Conservation (phyloP, 2,329 filamentous ascomycete genomes). For the Ophiostoma angusticollis region DNA sequence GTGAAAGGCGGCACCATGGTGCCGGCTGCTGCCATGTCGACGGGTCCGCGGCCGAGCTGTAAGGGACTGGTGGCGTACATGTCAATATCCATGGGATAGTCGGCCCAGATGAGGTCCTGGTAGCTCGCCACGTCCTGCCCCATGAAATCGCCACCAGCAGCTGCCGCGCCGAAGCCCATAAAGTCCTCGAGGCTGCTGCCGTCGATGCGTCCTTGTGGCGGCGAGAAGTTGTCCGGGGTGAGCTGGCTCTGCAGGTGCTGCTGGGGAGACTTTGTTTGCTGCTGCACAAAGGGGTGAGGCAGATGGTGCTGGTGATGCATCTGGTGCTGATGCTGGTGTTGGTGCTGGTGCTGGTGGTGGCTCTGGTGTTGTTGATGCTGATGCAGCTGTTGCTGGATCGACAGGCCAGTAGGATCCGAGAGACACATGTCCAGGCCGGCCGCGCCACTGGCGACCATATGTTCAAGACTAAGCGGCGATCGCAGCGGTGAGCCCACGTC, state of each 20-base stretch:
- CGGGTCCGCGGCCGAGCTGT: constrained; percentile 20
- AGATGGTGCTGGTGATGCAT: neutral
- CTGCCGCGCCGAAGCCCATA: constrained; percentile 25
- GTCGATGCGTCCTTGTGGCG: constrained; percentile 25
- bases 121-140: constrained; percentile 25
- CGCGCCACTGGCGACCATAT: constrained; percentile 3
- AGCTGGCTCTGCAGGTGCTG: constrained; percentile 20
- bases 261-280: constrained; percentile 20
- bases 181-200: constrained; percentile 31
- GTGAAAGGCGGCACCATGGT: constrained; percentile 23
- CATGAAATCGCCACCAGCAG: constrained; percentile 22
- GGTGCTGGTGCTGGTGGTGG: constrained; percentile 17
- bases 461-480: constrained; percentile 6
- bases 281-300: neutral
- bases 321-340: constrained; percentile 8
- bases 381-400: neutral
- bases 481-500: constrained; percentile 4
- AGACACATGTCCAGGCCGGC: constrained; percentile 11
- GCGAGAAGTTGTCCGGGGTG: constrained; percentile 23
- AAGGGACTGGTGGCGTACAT: constrained; percentile 25
- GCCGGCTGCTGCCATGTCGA: constrained; percentile 18
- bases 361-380: constrained; percentile 4
- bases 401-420: constrained; percentile 1
- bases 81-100: constrained; percentile 31
- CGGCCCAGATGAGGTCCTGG: constrained; percentile 32